A percentile compares a stretch with the other conserved stretches of the same genome.
These are phyloP conservation scores for Aureobasidium leucospermi DNA, from an alignment of 2,329 filamentous ascomycete species.

Conservation along the genomic window DNA sequence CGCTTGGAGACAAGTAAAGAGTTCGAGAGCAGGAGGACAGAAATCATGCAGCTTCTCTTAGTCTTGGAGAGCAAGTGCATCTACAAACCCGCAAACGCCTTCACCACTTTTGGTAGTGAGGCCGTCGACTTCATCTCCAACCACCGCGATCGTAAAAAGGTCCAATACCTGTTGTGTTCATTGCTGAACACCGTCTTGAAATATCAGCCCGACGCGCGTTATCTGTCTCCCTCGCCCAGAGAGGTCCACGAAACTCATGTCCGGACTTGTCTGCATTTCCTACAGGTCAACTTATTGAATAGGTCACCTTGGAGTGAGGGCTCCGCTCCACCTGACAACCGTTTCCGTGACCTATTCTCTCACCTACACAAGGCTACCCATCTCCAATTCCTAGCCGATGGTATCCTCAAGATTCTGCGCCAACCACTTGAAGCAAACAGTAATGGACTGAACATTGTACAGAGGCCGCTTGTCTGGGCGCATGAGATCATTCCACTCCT, in stretches of 20 bases:
- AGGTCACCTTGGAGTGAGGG: slow-evolving; percentile 72
- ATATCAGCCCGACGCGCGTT: slow-evolving; percentile 91
- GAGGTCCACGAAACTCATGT: slow-evolving; percentile 17
- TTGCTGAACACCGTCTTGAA: slow-evolving; percentile 91
- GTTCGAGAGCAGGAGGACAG: slow-evolving; percentile 84
- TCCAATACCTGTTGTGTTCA: slow-evolving; percentile 58
- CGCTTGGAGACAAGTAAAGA: slow-evolving; percentile 83
- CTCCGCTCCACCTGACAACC: slow-evolving; percentile 65
- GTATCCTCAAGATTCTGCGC: slow-evolving; percentile 85
- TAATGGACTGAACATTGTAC: slow-evolving; percentile 42
- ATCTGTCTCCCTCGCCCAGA: slow-evolving; percentile 16
- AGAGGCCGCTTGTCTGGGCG: slow-evolving; percentile 74
- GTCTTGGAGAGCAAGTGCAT: slow-evolving; percentile 85
- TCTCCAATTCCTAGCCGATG: slow-evolving; percentile 94
- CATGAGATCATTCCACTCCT: slow-evolving; percentile 96
- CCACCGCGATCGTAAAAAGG: slow-evolving; percentile 16
- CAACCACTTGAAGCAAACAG: slow-evolving; percentile 85
- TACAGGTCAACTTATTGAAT: slow-evolving; percentile 80
- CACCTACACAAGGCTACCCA: slow-evolving; percentile 88
- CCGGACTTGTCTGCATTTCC: slow-evolving; percentile 63
- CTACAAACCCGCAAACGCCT: slow-evolving; percentile 67
- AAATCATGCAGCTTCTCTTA: slow-evolving; percentile 78
- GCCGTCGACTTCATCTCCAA: slow-evolving; percentile 16
- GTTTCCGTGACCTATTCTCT: slow-evolving; percentile 85
- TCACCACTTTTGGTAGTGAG: slow-evolving; percentile 5